phyloP scores from a whole-genome alignment of 257 asterid species.

The Nemophila menziesii region DNA sequence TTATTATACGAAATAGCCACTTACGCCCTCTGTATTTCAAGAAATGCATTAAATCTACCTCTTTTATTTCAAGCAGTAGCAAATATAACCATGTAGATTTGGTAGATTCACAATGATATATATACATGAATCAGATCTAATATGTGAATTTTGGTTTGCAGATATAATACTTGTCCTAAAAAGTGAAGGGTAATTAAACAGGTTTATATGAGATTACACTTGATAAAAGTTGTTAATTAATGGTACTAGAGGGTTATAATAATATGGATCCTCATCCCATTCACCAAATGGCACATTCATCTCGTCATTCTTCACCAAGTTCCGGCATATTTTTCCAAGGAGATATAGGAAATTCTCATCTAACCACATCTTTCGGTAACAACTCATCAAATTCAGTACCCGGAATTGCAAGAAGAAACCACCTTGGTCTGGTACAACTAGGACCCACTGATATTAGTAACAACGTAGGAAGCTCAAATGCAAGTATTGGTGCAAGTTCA shows the following conservation, averaged over 20 bases:
- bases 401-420: conserved; percentile 30
- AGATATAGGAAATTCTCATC: conserved; percentile 61
- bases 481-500: conserved; percentile 95
- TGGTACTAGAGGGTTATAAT: neutral
- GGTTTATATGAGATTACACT: neutral
- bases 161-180: no score
- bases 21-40: no score
- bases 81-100: no score
- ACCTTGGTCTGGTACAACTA: conserved; percentile 41
- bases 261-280: conserved; percentile 28
- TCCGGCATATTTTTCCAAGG: conserved; percentile 83
- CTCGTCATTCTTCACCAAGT: conserved; percentile 75
- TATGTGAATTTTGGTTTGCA: no score
- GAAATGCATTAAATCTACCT: no score
- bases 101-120: no score
- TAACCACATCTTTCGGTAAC: conserved; percentile 64
- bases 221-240: neutral
- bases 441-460: conserved; percentile 56
- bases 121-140: no score
- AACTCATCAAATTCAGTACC: conserved; percentile 52
- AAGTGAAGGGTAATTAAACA: neutral
- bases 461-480: conserved; percentile 70
- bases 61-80: no score
- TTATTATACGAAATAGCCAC: no score
- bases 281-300: conserved; percentile 47